Evolutionary conservation across 306 rosid species (phyloP), one percentile per base, ranked within the genome.

Genomic region (Rosa persica): DNA sequence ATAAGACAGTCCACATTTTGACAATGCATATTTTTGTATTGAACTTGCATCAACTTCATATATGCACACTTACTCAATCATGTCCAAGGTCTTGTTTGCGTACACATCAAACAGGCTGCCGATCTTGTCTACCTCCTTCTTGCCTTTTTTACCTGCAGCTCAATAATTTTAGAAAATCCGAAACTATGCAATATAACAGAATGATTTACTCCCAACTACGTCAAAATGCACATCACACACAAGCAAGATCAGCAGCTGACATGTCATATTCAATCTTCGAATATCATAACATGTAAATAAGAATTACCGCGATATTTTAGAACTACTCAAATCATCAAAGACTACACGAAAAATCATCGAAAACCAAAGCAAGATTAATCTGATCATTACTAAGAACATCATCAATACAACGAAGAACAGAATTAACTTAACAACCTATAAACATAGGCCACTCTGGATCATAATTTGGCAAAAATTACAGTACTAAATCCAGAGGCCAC

Each of bases 31-130:
- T 19, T 12, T 3, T n/a, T 13, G 20, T 73, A 20, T 15, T 5
- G 38, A 73, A 73, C 12, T 12, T 38, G 16, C 66, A 11, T 12
- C 30, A 36, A 54, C 27, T 30, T 19, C 48, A 20, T 34, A 54
- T 51, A 54, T 13, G n/a, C 51, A n/a, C 44, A 85, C 91, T 90
- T 87, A 90, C 95, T 90, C 95, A 81, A 90, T 87, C 86, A 83
- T 69, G 57, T 78, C 85, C 47, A 81, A 6, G 15, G 86, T 74
- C 81, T 82, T 76, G 76, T 90, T 88, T 34, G 85, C 76, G 6
- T 90, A 90, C 25, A 74, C 60, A 5, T 77, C 87, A 65, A 87
- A 90, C n/a, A 90, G 75, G 3, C 54, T 55, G 67, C 79, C 87
- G 20, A 83, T 85, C n/a, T 72, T 81, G 52, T 80, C 85, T 62